These are phyloP conservation scores for Lagerstroemia speciosa DNA, from an alignment of 345 rosid species.

Conservation along the genomic window DNA sequence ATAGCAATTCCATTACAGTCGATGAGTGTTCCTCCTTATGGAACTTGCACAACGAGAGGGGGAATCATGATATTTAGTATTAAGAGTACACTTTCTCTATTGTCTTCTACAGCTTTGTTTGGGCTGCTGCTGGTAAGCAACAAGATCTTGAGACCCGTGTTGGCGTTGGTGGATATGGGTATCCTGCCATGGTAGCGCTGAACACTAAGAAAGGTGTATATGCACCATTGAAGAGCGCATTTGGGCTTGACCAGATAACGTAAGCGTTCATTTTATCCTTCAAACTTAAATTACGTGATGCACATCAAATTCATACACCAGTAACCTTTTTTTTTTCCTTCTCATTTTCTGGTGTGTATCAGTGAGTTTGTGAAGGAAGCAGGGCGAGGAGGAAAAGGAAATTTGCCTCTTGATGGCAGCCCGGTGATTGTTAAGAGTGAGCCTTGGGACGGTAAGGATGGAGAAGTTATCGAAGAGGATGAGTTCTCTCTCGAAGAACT, in stretches of 20 bases:
- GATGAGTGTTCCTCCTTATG: no score
- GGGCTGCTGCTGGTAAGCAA: constrained; percentile 94
- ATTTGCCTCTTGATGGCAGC: constrained; percentile 53
- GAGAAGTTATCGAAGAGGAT: constrained; percentile 69
- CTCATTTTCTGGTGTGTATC: constrained; percentile 13
- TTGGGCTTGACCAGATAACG: constrained; percentile 72
- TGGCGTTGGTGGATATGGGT: constrained; percentile 93
- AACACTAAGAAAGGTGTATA: constrained; percentile 89
- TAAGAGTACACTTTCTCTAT: not conserved
- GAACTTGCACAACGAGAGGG: no score
- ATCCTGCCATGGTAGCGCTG: constrained; percentile 93
- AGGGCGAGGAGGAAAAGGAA: constrained; percentile 90
- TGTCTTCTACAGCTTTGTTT: constrained; percentile 53
- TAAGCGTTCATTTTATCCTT: constrained; percentile 29
- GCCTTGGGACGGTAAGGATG: constrained; percentile 94
- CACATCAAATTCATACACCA: not conserved
- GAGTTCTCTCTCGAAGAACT: constrained; percentile 93
- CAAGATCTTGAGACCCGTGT: constrained; percentile 77
- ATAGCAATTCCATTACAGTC: no score
- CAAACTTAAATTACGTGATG: not conserved
- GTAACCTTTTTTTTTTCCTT: not conserved
- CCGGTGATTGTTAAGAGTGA: constrained; percentile 51
- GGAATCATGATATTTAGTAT: no score
- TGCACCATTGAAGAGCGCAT: constrained; percentile 95
- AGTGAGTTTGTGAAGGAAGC: constrained; percentile 94